Base-by-base conservation (phyloP, 1,284 basidiomycete species). In the Puccinia horiana region DNA sequence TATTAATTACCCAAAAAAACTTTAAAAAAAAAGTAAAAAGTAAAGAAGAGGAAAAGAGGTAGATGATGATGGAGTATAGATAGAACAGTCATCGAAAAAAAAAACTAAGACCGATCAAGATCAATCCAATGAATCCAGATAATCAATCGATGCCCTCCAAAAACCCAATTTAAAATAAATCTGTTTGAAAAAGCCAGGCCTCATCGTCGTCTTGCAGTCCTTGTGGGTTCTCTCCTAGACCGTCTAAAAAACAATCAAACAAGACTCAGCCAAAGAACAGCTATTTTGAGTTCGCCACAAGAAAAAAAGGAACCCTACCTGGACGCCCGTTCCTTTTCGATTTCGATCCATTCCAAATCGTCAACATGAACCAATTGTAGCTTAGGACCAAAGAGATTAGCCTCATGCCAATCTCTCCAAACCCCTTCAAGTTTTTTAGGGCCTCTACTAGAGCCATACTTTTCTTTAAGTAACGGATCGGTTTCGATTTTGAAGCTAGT, bases 371-470 rank as follows among this genome's bases (percentile, higher is more conserved):
- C 87, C 82, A 93, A 91, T 86, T 98, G 92, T 86, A 98, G 92
- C 70, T 92, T 89, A n/a, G 96, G 98, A 83, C 91, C 91, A 87
- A 94, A 98, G 87, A 96, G 94, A 86, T 94, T 93, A 47, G 93
- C 91, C 86, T 98, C 96, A 76, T 90, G 90, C 94, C 94, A 98
- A 86, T 98, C 96, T 74, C 95, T 89, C 95, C 96, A 99, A 0
- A 96, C 93, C 81, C 94, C 93, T 86, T 91, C 91, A 69, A 98
- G 87, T n/a, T 90, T 89, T 86, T 93, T 93, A 1, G 94, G 93
- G 0, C 94, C 93, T 23, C 85, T 78, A 70, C 81, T 20, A 75
- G 87, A 47, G 91, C 88, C 26, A 86, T 82, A 65, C 78, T 69
- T 69, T 79, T 83, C 52, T 79, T 81, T 77, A 70, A 76, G 11